Evolutionary conservation across 2,329 filamentous ascomycete species (phyloP), one percentile per base, ranked within the genome.

Genomic region (Fusarium zealandicum): DNA sequence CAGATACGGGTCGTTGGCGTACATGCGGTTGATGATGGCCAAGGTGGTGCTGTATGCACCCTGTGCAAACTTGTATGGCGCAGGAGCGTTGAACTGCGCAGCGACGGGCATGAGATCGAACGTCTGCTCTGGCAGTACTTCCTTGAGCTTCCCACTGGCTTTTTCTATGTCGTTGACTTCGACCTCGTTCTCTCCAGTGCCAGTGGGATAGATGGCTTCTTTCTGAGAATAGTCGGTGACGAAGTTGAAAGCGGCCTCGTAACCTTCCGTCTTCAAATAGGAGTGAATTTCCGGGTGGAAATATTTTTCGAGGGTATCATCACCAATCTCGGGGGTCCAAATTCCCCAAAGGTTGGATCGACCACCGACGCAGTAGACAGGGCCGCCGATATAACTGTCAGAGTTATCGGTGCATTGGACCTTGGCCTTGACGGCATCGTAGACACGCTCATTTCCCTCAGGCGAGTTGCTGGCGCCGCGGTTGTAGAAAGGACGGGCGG

Each of bases 381-480:
- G 58, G 1, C 54, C 58, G 2, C 59, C 59, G 12, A 63, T 48
- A 8, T 63, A 63, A 16, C 43, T 46, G n/a, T 63, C 59, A 2
- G 59, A 63, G 2, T 31, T 37, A 1, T 63, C 59, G 1, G 58
- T 63, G 13, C 41, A 36, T 20, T 63, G 58, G 0, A 62, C 55
- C 5, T 63, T 63, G 9, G 59, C 59, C 6, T 63, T 63, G 3
- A 62, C 59, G 2, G 58, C 48, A 12, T 63, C 58, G 3, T 63
- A 63, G 1, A 63, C 59, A 0, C 55, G 46, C 31, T 63, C 58
- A 6, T 63, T 62, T 0, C 58, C 58, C 16, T 63, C 59, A 8
- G 59, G 59, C 2, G 59, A 63, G 17, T 63, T 63, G 3, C 54
- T 59, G 3, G 59, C 51, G 6, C 59, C 59, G 2, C 59, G 58